These are phyloP conservation scores for Exidia glandulosa DNA, from an alignment of 768 basidiomycete species.

Conservation along the genomic window DNA sequence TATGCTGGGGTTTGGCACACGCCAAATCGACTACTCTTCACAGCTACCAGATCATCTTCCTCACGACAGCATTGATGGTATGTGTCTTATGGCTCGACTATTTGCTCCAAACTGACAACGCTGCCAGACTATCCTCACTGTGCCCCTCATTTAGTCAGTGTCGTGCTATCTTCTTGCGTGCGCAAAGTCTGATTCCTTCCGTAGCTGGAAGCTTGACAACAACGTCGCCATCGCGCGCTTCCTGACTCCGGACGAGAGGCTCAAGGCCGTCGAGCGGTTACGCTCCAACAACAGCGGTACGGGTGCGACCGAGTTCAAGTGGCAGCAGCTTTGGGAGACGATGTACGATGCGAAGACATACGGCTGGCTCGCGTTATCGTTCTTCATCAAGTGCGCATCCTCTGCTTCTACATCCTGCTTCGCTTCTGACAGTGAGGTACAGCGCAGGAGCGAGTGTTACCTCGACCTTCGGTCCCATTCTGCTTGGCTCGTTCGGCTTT, in stretches of 20 bases:
- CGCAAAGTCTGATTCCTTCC: not conserved
- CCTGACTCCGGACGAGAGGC: slow-evolving; percentile 28
- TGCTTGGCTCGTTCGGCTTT: slow-evolving; percentile 23
- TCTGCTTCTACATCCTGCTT: slow-evolving; percentile 6
- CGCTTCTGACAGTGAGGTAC: slow-evolving; percentile 5
- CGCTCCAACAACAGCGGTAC: slow-evolving; percentile 32
- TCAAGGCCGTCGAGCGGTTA: slow-evolving; percentile 32
- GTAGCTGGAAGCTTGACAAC: slow-evolving; percentile 16
- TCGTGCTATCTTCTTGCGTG: not conserved
- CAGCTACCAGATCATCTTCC: slow-evolving; percentile 28
- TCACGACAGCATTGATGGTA: slow-evolving; percentile 17
- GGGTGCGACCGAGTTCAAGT: slow-evolving; percentile 36
- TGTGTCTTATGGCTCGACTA: not conserved
- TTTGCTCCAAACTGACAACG: not conserved
- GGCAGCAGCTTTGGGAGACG: slow-evolving; percentile 30
- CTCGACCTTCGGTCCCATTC: slow-evolving; percentile 31
- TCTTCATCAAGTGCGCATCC: slow-evolving; percentile 22
- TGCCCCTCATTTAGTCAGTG: slow-evolving; percentile 26
- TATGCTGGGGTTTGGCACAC: slow-evolving; percentile 32
- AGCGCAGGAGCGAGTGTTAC: slow-evolving; percentile 29
- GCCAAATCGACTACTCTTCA: slow-evolving; percentile 15
- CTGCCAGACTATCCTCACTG: slow-evolving; percentile 29
- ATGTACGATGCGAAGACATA: slow-evolving; percentile 31
- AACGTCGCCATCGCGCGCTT: slow-evolving; percentile 25
- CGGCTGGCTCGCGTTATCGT: slow-evolving; percentile 30